Evolutionary conservation across 768 basidiomycete genomes (phyloP), one percentile per base, ranked within the genome.

Genomic region (Russula emetica): DNA sequence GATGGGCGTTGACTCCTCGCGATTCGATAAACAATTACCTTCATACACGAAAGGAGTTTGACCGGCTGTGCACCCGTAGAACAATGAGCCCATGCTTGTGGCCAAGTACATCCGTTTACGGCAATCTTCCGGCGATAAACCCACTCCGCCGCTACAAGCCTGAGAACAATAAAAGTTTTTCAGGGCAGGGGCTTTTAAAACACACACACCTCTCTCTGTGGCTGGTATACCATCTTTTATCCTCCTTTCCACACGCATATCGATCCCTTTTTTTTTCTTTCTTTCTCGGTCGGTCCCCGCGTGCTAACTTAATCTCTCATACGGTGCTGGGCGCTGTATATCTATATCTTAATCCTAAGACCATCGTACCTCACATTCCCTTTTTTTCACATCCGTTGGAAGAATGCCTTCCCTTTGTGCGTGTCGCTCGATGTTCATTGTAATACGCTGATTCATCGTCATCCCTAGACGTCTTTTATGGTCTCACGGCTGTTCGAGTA

Each of bases 401-500:
- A 40, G 51, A 49, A 68, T 68, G 66, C 26, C 50, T 42, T 42
- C 66, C 40, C 32, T 58, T 42, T 16, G 67, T 68, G 61, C 24
- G 65, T 44, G 1, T 40, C 18, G 8, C 36, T 30, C 22, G 20
- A 26, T 32, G 11, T 13, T 44, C 11, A 16, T 45, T 34, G 34
- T 28, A 36, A 26, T 14, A n/a, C 24, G 56, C 11, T 26, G 32
- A 45, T 32, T 54, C 26, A 60, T 7, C 1, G 32, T 30, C 11
- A 1, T 30, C 22, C 26, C 11, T 67, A 82, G 81, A 85, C 69
- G 71, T 82, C 28, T 94, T 92, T 78, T 85, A 90, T 70, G 83
- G 80, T 52, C 86, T 96, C 71, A 95, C 96, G 71, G 80, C 72
- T 71, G 81, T 91, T 71, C 90, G 94, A 32, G 75, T 82, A 40